Evolutionary conservation across 2,329 filamentous ascomycete genomes (phyloP).

Genomic region (Tetracladium maxilliforme): DNA sequence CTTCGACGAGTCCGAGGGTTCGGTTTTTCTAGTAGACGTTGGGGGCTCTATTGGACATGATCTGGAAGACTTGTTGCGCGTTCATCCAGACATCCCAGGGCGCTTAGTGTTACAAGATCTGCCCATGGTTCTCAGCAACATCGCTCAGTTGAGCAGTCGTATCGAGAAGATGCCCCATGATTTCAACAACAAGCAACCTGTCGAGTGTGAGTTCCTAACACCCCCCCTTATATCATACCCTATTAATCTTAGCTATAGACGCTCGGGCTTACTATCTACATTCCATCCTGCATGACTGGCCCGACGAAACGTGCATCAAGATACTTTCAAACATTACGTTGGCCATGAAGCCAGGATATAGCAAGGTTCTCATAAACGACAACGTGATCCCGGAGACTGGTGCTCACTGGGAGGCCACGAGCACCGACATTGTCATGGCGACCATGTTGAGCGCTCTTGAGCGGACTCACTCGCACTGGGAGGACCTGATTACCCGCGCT

Average conservation of each 20-base stretch:
- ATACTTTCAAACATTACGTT: conserved; percentile 16
- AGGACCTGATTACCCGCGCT: conserved; percentile 12
- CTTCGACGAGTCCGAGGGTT: no score
- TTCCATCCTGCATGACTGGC: conserved; percentile 23
- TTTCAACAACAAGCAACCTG: conserved; percentile 17
- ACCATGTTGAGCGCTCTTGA: conserved; percentile 16
- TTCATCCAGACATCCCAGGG: no score
- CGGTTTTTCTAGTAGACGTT: no score
- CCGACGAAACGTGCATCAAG: conserved; percentile 13
- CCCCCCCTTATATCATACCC: background rate
- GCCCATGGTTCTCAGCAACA: no score
- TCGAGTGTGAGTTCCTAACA: conserved; percentile 6
- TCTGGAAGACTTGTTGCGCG: no score
- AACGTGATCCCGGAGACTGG: conserved; percentile 20
- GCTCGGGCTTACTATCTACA: conserved; percentile 17
- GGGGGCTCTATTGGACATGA: no score
- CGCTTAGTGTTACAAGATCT: no score
- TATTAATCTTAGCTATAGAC: conserved; percentile 3
- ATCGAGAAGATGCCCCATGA: conserved; percentile 14
- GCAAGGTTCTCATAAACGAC: conserved; percentile 26
- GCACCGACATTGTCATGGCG: conserved; percentile 26
- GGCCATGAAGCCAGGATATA: conserved; percentile 18
- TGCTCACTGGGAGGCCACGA: conserved; percentile 13
- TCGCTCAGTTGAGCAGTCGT: conserved; percentile 4
- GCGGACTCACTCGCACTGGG: conserved; percentile 21